Evolutionary conservation across 176 grass and related monocot genomes (phyloP).

Genomic region (Elaeis guineensis): DNA sequence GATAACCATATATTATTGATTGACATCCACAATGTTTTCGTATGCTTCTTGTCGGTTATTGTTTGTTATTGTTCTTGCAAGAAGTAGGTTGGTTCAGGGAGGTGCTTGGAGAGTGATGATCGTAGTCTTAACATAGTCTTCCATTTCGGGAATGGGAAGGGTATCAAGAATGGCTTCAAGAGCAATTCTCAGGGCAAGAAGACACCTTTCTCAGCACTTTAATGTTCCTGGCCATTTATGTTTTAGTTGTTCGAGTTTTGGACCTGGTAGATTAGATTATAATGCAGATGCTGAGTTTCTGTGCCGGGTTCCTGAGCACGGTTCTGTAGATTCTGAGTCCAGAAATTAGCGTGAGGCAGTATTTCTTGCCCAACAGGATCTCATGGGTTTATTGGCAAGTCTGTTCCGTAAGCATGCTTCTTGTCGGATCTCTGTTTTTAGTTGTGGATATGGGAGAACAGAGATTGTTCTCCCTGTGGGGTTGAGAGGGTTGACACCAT

Average conservation of each 20-base stretch:
- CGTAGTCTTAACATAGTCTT: slow-evolving; percentile 1
- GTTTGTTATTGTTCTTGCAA: too few relatives aligned
- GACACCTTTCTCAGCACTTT: slow-evolving; percentile 31
- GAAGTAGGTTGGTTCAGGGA: slow-evolving; percentile 32
- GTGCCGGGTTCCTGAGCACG: background rate
- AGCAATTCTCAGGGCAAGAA: slow-evolving; percentile 55
- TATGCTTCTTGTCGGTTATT: too few relatives aligned
- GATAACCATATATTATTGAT: too few relatives aligned
- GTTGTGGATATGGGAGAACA: slow-evolving; percentile 15
- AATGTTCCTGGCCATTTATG: slow-evolving; percentile 17
- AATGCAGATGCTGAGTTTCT: slow-evolving; percentile 24
- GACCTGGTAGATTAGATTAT: slow-evolving; percentile 31
- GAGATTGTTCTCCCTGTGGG: slow-evolving; percentile 39
- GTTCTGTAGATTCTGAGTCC: too few relatives aligned
- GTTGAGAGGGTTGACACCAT: slow-evolving; percentile 44
- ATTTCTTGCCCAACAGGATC: slow-evolving; percentile 17
- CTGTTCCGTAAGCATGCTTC: background rate
- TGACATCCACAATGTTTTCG: too few relatives aligned
- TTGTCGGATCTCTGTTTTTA: background rate
- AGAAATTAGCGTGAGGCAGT: background rate
- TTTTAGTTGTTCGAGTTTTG: slow-evolving; percentile 29
- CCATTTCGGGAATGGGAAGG: slow-evolving; percentile 32
- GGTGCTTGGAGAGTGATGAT: slow-evolving; percentile 35
- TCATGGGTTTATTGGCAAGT: slow-evolving; percentile 7
- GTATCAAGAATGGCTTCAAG: slow-evolving; percentile 56